phyloP scores from a whole-genome alignment of 768 basidiomycete genomes.

The Amylocystis lapponica region DNA sequence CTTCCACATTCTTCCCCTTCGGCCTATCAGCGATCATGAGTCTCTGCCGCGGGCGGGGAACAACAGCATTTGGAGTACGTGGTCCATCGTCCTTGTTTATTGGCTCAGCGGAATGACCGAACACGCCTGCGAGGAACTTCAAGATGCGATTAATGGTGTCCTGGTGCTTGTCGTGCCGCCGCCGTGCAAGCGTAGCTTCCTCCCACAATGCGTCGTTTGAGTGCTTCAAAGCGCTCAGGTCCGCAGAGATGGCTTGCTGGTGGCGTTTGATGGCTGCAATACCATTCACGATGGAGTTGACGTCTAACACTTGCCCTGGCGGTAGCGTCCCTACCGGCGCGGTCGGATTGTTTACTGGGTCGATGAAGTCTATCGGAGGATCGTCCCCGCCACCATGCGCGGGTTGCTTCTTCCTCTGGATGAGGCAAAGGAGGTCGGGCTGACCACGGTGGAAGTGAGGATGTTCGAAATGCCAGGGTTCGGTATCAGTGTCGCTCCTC shows the following conservation, averaged over 20 bases:
- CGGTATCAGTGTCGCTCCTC: constrained; percentile 72
- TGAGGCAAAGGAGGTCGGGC: constrained; percentile 80
- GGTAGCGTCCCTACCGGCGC: constrained; percentile 21
- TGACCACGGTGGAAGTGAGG: constrained; percentile 85
- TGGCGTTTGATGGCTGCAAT: constrained; percentile 87
- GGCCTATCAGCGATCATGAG: constrained; percentile 61
- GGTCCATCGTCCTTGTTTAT: constrained; percentile 32
- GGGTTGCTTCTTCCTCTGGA: constrained; percentile 76
- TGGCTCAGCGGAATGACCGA: constrained; percentile 44
- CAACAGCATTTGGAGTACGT: constrained; percentile 34
- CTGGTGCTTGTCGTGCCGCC: constrained; percentile 86
- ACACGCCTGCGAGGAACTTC: constrained; percentile 90
- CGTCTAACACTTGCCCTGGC: constrained; percentile 58
- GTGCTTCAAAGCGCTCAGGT: constrained; percentile 82
- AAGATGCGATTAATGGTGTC: constrained; percentile 95
- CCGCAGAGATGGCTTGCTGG: constrained; percentile 86
- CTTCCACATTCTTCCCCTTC: constrained; percentile 32
- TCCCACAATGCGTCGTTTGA: constrained; percentile 92
- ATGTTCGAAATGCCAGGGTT: constrained; percentile 91
- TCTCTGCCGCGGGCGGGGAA: constrained; percentile 45
- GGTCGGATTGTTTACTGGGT: constrained; percentile 7
- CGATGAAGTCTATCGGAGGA: constrained; percentile 14
- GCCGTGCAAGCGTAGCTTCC: constrained; percentile 73
- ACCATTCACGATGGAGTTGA: constrained; percentile 73
- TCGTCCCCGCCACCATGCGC: constrained; percentile 24